Base-by-base conservation (phyloP, 2,329 filamentous ascomycete genomes). In the Fusarium sp. region DNA sequence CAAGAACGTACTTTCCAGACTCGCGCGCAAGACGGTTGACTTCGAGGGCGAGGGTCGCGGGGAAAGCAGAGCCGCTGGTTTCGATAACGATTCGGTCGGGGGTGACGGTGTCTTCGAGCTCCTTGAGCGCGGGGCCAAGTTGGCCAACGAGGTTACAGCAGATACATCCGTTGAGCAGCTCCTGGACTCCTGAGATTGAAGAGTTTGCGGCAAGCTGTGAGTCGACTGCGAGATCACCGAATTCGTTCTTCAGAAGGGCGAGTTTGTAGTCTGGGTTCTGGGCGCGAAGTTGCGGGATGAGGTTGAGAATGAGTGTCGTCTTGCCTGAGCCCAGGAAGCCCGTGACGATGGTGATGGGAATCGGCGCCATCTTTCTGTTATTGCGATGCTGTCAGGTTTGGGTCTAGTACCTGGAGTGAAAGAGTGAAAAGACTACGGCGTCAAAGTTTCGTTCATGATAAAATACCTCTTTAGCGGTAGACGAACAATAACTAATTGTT, bases 121-220 rank as follows among this genome's bases (percentile, higher is more conserved):
- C 90, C 42, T 86, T 82, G 18, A 99, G 89, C 2, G 95, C 94
- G 47, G 91, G 89, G 62, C 89, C 88, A 9, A 99, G 88, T 79
- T 97, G 93, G 16, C 96, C 96, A 64, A 99, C 95, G 28, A 98
- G 91, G 78, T 98, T 98, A 83, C 96, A 99, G 87, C 96, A 99
- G 80, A 99, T 98, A 82, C 96, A 98, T 71, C 95, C 96, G 78
- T 97, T 97, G 55, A 99, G 90, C 2, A 99, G 86, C 80, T 99
- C 96, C 74, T 92, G 92, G 6, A 97, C 94, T 57, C 94, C 95
- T 1, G 93, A 91, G 72, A 99, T 94, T 67, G 94, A 90, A 50
- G 88, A 88, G 15, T 91, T 91, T 0, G 91, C 86, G 16, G 96
- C 95, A 31, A 99, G 90, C 78, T 97, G 92, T 2, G 92, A 96